phyloP scores from a whole-genome alignment of 352 stramenopile species.

The Phytophthora palmivora region DNA sequence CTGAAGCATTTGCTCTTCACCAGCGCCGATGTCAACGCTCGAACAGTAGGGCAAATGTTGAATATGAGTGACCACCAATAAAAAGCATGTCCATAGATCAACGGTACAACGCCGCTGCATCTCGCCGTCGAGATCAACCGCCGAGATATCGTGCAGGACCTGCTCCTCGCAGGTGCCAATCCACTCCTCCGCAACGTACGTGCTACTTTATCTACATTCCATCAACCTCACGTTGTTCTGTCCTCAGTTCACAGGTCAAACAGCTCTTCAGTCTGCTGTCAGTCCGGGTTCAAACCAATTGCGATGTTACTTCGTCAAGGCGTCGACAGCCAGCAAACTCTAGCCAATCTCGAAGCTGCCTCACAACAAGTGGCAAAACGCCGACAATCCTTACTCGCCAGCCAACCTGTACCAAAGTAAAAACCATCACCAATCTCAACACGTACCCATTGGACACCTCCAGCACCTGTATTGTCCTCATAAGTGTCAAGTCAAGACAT shows the following conservation, averaged over 20 bases:
- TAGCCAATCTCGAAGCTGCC: slow-evolving; percentile 26
- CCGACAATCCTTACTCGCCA: slow-evolving; percentile 5
- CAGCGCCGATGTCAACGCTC: slow-evolving; percentile 49
- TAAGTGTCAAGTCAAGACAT: slow-evolving; percentile 4
- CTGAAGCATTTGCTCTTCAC: slow-evolving; percentile 63
- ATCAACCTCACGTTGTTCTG: neutral
- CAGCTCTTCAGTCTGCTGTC: slow-evolving; percentile 49
- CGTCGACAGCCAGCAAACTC: slow-evolving; percentile 39
- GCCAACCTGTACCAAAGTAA: neutral
- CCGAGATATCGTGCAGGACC: slow-evolving; percentile 62
- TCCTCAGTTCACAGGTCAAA: slow-evolving; percentile 56
- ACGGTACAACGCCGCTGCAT: slow-evolving; percentile 69
- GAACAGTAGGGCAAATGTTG: slow-evolving; percentile 39
- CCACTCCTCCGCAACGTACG: slow-evolving; percentile 64
- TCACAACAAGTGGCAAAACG: slow-evolving; percentile 14
- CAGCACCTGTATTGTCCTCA: slow-evolving; percentile 18
- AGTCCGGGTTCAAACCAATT: slow-evolving; percentile 32
- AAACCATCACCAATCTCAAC: slow-evolving; percentile 2
- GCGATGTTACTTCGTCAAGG: slow-evolving; percentile 44
- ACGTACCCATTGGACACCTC: slow-evolving; percentile 6
- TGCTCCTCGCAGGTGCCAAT: slow-evolving; percentile 64
- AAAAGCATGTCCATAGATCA: slow-evolving; percentile 41
- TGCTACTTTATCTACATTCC: neutral
- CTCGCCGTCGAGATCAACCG: slow-evolving; percentile 56
- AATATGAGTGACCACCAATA: neutral